phyloP scores from a whole-genome alignment of 2,329 filamentous ascomycete genomes.

The Xylariaceae sp. region DNA sequence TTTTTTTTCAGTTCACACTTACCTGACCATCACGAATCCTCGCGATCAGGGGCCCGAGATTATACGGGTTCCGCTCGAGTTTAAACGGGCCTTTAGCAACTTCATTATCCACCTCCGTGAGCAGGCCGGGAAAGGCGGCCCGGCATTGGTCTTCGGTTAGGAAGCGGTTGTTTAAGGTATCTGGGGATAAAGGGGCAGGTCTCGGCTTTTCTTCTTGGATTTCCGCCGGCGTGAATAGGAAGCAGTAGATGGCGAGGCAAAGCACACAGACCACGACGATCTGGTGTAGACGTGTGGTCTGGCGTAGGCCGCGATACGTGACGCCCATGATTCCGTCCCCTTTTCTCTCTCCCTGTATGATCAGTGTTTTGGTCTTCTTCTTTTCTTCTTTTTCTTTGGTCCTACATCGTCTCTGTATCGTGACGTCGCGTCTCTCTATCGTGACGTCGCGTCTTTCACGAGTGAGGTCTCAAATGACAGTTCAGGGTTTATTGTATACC shows the following conservation, averaged over 20 bases:
- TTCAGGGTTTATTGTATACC: no score
- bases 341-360: neutral
- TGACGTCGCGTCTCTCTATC: no score
- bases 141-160: conserved; percentile 41
- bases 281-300: conserved; percentile 26
- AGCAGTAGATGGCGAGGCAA: conserved; percentile 29
- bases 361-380: neutral
- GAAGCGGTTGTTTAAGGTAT: conserved; percentile 33
- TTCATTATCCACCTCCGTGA: conserved; percentile 40
- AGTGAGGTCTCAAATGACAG: neutral
- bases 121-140: conserved; percentile 42
- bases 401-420: neutral
- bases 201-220: conserved; percentile 3
- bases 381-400: neutral
- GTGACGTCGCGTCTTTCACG: neutral
- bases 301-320: conserved; percentile 12
- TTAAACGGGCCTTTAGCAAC: conserved; percentile 41
- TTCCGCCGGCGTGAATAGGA: conserved; percentile 23
- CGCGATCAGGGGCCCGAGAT: conserved; percentile 39
- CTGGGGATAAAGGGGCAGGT: conserved; percentile 7
- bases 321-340: conserved; percentile 7
- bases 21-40: conserved; percentile 40
- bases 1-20: neutral
- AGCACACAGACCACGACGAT: conserved; percentile 25
- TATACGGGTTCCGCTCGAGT: conserved; percentile 32